Evolutionary conservation across 2,329 filamentous ascomycete species (phyloP), one percentile per base, ranked within the genome.

Genomic region (Geosmithia morbida): DNA sequence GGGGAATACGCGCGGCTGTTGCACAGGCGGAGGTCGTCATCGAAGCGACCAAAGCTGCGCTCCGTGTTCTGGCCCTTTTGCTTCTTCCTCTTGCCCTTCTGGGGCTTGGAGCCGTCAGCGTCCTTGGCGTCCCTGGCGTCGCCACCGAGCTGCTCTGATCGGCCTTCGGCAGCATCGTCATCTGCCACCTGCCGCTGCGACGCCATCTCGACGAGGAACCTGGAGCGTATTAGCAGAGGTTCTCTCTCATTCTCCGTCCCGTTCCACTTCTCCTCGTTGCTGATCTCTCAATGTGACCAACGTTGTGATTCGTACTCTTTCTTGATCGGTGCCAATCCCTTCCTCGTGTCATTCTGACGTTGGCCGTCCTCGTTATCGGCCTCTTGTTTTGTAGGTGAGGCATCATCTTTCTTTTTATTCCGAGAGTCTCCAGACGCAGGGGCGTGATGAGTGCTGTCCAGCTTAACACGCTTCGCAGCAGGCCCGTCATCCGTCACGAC

Each of bases 1-100:
- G 84, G 72, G 51, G 70, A 75, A 56, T 79, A 75, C 17, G 77
- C 77, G 51, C 85, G 74, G 47, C 81, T 87, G 55, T 80, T 78
- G 66, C 90, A 97, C 8, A 97, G 75, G 41, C 77, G 77, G 48
- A 89, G 72, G 29, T 77, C 76, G 59, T 97, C 90, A 51, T 79
- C 75, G 41, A 87, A 92, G 52, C 72, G 79, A 46, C 88, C 88
- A 61, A 92, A 96, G 42, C 76, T 77, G 49, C 90, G 83, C 54
- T 79, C 79, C 53, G 82, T 88, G 64, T 97, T 96, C 64, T 95
- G 88, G 13, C 69, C 68, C 54, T 70, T 71, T 48, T 60, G 60
- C 48, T 62, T 68, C 59, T 69, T 70, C 42, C 62, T 61, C 54
- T 66, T 50, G 14, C 20, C 67, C 46, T 59, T 66, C 55, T 59